phyloP scores from a whole-genome alignment of 352 stramenopile species.

The Phytophthora europaea region DNA sequence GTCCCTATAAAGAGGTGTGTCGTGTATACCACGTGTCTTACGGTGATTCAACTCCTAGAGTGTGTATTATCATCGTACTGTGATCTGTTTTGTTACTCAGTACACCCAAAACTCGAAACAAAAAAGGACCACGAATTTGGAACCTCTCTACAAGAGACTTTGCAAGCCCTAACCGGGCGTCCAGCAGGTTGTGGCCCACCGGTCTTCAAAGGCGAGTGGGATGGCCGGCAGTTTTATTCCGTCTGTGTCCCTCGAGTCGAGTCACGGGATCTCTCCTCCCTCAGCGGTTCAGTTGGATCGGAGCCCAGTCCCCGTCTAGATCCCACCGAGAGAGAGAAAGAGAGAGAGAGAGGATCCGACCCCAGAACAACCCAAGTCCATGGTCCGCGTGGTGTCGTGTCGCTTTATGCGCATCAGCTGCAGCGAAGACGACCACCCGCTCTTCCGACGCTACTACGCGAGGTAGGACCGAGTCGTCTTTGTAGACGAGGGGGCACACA shows the following conservation, averaged over 20 bases:
- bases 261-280: neutral
- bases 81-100: neutral
- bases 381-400: conserved; percentile 20
- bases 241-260: neutral
- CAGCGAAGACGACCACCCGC: conserved; percentile 33
- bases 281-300: neutral
- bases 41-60: neutral
- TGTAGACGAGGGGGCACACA: neutral
- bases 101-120: neutral
- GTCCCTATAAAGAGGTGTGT: neutral
- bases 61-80: neutral
- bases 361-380: neutral
- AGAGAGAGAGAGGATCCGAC: neutral
- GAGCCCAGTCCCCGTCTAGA: neutral
- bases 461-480: conserved; percentile 18
- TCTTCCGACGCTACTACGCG: conserved; percentile 44
- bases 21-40: neutral
- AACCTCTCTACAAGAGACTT: neutral
- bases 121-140: neutral
- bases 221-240: neutral
- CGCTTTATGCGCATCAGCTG: conserved; percentile 44
- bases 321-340: neutral
- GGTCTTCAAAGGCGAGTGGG: neutral
- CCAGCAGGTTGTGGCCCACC: neutral
- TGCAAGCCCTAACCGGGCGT: neutral